Conservation (phyloP, 805 yeast species). For the Kazachstania psychrophila region DNA sequence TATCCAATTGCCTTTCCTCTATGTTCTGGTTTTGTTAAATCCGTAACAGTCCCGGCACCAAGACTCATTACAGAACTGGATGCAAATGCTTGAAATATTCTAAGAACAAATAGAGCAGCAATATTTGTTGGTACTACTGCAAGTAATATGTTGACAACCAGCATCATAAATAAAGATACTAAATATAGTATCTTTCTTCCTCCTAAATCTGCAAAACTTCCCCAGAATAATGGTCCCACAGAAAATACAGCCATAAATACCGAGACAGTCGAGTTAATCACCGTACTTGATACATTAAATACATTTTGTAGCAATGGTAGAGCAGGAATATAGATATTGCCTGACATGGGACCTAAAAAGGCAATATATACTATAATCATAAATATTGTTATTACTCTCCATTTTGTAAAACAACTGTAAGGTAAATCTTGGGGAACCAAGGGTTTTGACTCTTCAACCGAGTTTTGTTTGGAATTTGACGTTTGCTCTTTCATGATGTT, state of each 20-base stretch:
- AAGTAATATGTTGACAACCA: constrained; percentile 56
- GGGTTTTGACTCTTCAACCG: background rate
- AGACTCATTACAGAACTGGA: constrained; percentile 83
- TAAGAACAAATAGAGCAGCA: constrained; percentile 57
- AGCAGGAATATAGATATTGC: constrained; percentile 49
- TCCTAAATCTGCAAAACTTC: constrained; percentile 44
- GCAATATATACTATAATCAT: constrained; percentile 40
- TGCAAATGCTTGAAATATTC: constrained; percentile 70
- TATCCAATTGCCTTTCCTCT: constrained; percentile 79
- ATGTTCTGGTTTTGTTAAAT: constrained; percentile 53
- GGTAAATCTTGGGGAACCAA: constrained; percentile 6
- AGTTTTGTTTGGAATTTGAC: background rate
- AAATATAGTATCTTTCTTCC: constrained; percentile 61
- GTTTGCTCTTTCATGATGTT: background rate
- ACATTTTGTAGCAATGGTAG: constrained; percentile 37
- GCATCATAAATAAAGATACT: constrained; percentile 45
- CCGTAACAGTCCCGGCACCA: constrained; percentile 87
- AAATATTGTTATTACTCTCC: constrained; percentile 30
- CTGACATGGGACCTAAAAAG: constrained; percentile 47
- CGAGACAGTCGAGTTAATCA: constrained; percentile 48
- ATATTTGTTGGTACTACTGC: constrained; percentile 56
- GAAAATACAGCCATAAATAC: constrained; percentile 50
- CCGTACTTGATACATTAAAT: constrained; percentile 34
- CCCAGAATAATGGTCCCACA: constrained; percentile 49
- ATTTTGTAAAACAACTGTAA: constrained; percentile 31